Evolutionary conservation across 2,329 filamentous ascomycete genomes (phyloP), one percentile per base, ranked within the genome.

Genomic region (Emmonsiellopsis sp.): DNA sequence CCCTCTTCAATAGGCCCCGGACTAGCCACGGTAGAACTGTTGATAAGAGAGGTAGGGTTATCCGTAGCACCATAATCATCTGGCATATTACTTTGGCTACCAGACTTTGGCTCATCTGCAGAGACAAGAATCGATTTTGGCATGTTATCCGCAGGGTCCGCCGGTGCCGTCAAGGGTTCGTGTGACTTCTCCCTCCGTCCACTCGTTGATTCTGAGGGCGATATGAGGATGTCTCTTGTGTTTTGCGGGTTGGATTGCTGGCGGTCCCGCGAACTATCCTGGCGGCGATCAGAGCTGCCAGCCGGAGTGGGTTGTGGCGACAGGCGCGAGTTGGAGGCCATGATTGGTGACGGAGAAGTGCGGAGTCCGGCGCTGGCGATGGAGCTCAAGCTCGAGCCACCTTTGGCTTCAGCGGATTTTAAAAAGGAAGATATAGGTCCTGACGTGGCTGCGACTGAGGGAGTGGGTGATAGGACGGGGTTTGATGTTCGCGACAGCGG

Each of bases 1-100:
- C 67, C 66, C 15, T 76, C 74, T 46, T 76, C 73, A 52, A 76
- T 75, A 11, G 69, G 72, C 50, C 67, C 69, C 49, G 74, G 73
- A 46, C 75, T 77, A 13, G 72, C 75, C 42, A 75, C 72, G 41
- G 74, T 75, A 26, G 74, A 71, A 31, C 70, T 72, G 54, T 77
- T 76, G 55, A 75, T 75, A 40, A 79, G 71, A 40, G 79, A 78
- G 37, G 72, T 73, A 30, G 76, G 74, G 11, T 70, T 67, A 50
- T 70, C 67, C 13, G 70, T 67, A 52, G 79, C 76, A 43, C 74
- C 78, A 61, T 80, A 79, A 58, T 63, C 58, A 51, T 72, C 69
- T 47, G 64, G 57, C 16, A 53, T 45, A 11, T 50, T 54, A 7
- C 51, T 46, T 13, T 34, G 32, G 15, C 32, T 52, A 47, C 50